A percentile compares a stretch with the other conserved stretches of the same genome.
These are phyloP conservation scores for Saprolegnia diclina DNA, from an alignment of 352 stramenopile species.

Conservation along the genomic window DNA sequence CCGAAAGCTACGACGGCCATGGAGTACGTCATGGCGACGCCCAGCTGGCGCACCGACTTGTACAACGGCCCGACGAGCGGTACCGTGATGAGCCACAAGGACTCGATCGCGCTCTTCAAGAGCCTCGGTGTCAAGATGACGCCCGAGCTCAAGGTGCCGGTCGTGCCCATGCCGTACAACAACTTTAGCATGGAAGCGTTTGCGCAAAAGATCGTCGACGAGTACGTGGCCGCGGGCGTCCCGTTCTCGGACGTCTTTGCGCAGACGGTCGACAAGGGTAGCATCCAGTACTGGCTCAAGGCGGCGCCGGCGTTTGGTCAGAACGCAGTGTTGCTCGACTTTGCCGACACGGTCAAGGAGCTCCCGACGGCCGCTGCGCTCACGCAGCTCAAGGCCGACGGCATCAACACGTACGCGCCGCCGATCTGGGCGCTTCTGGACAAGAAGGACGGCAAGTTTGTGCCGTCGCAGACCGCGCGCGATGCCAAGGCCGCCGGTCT, in stretches of 20 bases:
- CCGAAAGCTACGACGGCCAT: constrained; percentile 27
- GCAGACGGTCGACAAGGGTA: constrained; percentile 40
- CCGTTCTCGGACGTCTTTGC: constrained; percentile 37
- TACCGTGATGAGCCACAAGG: constrained; percentile 40
- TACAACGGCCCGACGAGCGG: constrained; percentile 32
- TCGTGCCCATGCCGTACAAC: constrained; percentile 49
- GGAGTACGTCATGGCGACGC: constrained; percentile 35
- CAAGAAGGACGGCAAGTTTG: constrained; percentile 30
- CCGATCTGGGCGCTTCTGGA: constrained; percentile 37
- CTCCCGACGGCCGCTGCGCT: constrained; percentile 13
- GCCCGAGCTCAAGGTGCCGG: constrained; percentile 46
- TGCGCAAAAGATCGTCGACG: constrained; percentile 56
- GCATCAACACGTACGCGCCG: constrained; percentile 48
- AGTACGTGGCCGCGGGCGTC: constrained; percentile 48
- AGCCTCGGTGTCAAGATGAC: constrained; percentile 39
- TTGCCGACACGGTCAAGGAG: constrained; percentile 19
- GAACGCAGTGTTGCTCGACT: constrained; percentile 36
- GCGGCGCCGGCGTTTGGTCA: constrained; percentile 39
- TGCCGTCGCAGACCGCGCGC: constrained; percentile 33
- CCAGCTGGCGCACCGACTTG: constrained; percentile 43
- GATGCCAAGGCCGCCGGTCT: constrained; percentile 35
- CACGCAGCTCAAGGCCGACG: constrained; percentile 30
- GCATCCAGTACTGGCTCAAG: constrained; percentile 45
- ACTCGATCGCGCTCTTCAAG: constrained; percentile 48
- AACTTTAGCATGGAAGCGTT: constrained; percentile 46